Percentiles rank a stretch among this genome's conserved stretches.
Evolutionary conservation across 2,329 filamentous ascomycete species (phyloP).

Genomic region (Diaporthe batatas): DNA sequence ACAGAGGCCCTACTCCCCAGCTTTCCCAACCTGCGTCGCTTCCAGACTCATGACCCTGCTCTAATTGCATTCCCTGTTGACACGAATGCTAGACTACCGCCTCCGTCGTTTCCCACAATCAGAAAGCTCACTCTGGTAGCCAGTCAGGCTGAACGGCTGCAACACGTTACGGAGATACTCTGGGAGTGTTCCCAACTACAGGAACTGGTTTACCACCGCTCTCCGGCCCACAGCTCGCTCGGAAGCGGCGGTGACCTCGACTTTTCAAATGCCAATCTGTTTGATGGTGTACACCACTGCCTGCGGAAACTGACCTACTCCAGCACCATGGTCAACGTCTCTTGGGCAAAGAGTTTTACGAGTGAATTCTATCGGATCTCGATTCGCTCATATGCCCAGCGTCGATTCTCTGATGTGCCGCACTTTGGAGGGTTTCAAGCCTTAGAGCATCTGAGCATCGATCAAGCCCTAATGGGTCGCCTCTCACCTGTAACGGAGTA

Average conservation of each 20-base stretch:
- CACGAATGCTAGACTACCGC: rapidly evolving
- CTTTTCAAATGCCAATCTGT: background rate
- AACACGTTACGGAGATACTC: background rate
- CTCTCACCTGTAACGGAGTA: background rate
- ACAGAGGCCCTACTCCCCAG: background rate
- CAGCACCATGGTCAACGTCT: background rate
- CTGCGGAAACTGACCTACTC: background rate
- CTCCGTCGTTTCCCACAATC: background rate
- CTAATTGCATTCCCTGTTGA: background rate
- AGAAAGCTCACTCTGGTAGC: background rate
- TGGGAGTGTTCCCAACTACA: background rate
- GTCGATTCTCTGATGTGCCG: background rate
- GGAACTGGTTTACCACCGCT: background rate
- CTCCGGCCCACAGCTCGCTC: too few species aligned
- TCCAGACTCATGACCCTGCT: background rate
- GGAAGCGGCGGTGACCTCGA: too few species aligned
- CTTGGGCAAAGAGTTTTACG: too few species aligned
- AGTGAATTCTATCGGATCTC: background rate
- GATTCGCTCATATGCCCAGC: background rate
- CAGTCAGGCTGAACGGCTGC: background rate
- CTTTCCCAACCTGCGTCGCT: background rate
- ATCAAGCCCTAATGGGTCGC: background rate
- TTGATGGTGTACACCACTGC: background rate
- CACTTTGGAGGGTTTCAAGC: background rate
- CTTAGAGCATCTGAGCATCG: background rate